phyloP scores from a whole-genome alignment of 139 green algal genomes.

The Micractinium sp. region DNA sequence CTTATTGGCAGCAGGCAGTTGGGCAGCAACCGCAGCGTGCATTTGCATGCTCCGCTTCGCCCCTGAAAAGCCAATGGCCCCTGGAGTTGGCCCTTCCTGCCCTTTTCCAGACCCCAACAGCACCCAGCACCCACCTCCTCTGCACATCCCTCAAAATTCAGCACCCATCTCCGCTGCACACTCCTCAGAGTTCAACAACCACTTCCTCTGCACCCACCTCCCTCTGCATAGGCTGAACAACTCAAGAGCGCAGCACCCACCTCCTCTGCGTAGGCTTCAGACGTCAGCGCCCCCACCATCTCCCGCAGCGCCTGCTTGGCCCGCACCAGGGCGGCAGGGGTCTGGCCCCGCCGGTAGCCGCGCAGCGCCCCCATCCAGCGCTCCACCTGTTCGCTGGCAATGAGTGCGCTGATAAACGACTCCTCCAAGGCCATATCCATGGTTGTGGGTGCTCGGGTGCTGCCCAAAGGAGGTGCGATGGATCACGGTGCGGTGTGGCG shows the following conservation, averaged over 20 bases:
- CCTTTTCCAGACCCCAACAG: not conserved
- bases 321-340: not conserved
- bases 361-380: constrained; percentile 58
- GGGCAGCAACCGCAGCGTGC: no score
- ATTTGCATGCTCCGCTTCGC: constrained; percentile 20
- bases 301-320: not conserved
- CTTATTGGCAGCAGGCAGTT: not conserved
- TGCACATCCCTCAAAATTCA: no score
- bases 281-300: not conserved
- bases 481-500: no score
- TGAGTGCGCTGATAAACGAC: constrained; percentile 66
- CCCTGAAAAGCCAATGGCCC: constrained; percentile 1
- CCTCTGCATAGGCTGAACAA: no score
- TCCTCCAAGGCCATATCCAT: constrained; percentile 12
- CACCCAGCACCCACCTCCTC: not conserved
- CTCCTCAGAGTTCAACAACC: no score
- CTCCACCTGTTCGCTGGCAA: constrained; percentile 64
- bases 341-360: not conserved
- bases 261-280: constrained; percentile 46
- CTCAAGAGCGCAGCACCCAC: not conserved
- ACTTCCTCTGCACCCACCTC: no score
- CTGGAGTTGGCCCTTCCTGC: not conserved
- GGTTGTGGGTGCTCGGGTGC: no score
- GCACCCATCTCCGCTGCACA: not conserved
- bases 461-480: no score